These are phyloP conservation scores for Penicillium malachiteum DNA, from an alignment of 495 filamentous ascomycete species.

Conservation along the genomic window DNA sequence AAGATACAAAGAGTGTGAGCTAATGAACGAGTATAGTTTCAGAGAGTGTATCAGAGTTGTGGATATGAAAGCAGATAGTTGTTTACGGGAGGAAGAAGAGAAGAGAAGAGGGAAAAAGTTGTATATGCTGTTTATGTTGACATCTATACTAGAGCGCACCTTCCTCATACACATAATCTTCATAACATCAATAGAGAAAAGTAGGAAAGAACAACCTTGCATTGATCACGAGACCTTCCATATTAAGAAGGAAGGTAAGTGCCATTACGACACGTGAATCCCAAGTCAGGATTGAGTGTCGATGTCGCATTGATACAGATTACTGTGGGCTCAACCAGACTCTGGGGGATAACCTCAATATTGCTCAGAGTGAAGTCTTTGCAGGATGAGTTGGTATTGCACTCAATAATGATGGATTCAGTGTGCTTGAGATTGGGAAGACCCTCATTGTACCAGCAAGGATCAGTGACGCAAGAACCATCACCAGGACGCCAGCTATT, in stretches of 20 bases:
- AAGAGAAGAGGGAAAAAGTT: background rate
- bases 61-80: background rate
- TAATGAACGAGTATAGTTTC: slow-evolving; percentile 1
- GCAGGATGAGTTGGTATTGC: slow-evolving; percentile 36
- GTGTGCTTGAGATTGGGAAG: slow-evolving; percentile 37
- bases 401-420: slow-evolving; percentile 38
- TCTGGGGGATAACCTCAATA: slow-evolving; percentile 38
- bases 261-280: slow-evolving; percentile 37
- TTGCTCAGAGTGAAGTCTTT: slow-evolving; percentile 29
- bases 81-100: background rate
- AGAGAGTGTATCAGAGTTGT: background rate
- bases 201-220: background rate
- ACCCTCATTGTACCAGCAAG: slow-evolving; percentile 41
- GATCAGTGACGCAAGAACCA: slow-evolving; percentile 39
- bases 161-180: background rate
- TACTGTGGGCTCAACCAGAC: slow-evolving; percentile 21
- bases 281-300: slow-evolving; percentile 33
- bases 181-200: background rate
- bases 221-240: background rate
- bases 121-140: background rate
- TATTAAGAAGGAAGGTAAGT: slow-evolving; percentile 21
- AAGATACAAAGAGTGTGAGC: background rate
- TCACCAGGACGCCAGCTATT: slow-evolving; percentile 40
- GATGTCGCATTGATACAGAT: slow-evolving; percentile 39
- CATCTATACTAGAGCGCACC: background rate